These are phyloP conservation scores for Penicillium sp. DNA, from an alignment of 2,329 filamentous ascomycete genomes.

Conservation along the genomic window DNA sequence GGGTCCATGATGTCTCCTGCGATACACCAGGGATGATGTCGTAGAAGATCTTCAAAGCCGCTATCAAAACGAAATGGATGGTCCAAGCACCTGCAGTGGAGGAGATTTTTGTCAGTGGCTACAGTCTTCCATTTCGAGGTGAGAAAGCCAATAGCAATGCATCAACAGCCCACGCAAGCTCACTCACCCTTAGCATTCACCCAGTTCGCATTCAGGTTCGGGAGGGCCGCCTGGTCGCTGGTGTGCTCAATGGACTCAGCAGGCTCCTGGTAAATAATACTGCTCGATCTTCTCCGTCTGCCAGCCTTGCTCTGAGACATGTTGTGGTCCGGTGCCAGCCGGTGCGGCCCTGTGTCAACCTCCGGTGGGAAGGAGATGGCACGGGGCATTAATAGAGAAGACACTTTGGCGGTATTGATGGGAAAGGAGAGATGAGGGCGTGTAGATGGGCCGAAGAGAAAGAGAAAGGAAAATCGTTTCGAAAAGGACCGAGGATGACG, in stretches of 20 bases:
- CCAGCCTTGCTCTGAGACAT: constrained; percentile 69
- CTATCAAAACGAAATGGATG: constrained; percentile 93
- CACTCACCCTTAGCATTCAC: constrained; percentile 94
- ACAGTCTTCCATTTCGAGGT: background rate
- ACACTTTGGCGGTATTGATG: constrained; percentile 88
- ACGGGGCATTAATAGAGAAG: constrained; percentile 86
- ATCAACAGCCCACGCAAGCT: constrained; percentile 14
- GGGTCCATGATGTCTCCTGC: constrained; percentile 97
- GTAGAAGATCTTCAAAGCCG: constrained; percentile 92
- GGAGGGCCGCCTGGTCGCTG: constrained; percentile 91
- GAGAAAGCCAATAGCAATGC: constrained; percentile 10
- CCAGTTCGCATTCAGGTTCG: constrained; percentile 98
- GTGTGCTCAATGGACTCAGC: constrained; percentile 96
- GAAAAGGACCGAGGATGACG: constrained; percentile 18
- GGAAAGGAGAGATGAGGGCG: constrained; percentile 26
- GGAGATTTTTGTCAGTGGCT: constrained; percentile 23
- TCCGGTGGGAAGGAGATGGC: constrained; percentile 91
- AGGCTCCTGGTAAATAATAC: constrained; percentile 97
- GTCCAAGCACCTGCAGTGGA: constrained; percentile 81
- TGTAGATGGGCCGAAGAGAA: constrained; percentile 30
- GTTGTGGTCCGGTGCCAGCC: constrained; percentile 64
- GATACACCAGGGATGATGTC: constrained; percentile 95
- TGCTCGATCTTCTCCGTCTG: constrained; percentile 92
- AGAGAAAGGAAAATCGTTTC: constrained; percentile 25
- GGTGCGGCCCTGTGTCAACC: constrained; percentile 66